A percentile compares a stretch with the other conserved stretches of the same genome.
phyloP scores from a whole-genome alignment of 1,284 basidiomycete genomes.

The Cutaneotrichosporon dermatis region DNA sequence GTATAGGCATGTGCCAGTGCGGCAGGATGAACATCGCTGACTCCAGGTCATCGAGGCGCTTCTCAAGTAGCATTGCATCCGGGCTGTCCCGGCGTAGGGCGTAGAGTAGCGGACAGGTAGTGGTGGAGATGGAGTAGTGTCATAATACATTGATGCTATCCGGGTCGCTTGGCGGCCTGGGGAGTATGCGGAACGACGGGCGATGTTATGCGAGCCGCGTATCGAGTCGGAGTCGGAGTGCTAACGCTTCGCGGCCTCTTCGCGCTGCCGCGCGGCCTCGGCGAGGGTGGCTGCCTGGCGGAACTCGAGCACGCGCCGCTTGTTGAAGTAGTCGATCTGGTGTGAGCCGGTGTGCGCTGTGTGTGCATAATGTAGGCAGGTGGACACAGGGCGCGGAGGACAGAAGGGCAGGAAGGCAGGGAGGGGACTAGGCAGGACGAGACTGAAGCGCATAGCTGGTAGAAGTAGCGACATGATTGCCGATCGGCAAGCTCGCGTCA shows the following conservation, averaged over 20 bases:
- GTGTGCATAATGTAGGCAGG: too few species aligned
- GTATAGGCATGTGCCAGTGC: too few species aligned
- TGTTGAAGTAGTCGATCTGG: conserved; percentile 53
- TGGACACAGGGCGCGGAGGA: neutral
- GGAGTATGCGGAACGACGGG: neutral
- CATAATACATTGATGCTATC: conserved; percentile 11
- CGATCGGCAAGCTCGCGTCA: neutral
- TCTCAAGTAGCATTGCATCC: conserved; percentile 29
- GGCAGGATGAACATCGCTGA: neutral
- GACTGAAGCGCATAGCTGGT: too few species aligned
- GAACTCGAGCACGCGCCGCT: conserved; percentile 48
- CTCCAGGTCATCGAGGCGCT: conserved; percentile 44
- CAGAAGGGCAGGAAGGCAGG: neutral
- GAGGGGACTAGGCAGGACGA: neutral
- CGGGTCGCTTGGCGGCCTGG: too few species aligned
- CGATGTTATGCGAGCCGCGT: neutral
- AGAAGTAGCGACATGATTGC: neutral
- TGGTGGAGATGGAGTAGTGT: conserved; percentile 15
- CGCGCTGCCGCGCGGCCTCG: conserved; percentile 36
- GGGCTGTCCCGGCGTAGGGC: neutral
- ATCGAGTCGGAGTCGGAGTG: too few species aligned
- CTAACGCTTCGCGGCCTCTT: conserved; percentile 16
- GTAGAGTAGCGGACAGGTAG: neutral
- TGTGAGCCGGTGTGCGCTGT: neutral
- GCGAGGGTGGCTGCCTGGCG: conserved; percentile 46